Evolutionary conservation across 2,329 filamentous ascomycete genomes (phyloP), one percentile per base, ranked within the genome.

Genomic region (Lithohypha guttulata): DNA sequence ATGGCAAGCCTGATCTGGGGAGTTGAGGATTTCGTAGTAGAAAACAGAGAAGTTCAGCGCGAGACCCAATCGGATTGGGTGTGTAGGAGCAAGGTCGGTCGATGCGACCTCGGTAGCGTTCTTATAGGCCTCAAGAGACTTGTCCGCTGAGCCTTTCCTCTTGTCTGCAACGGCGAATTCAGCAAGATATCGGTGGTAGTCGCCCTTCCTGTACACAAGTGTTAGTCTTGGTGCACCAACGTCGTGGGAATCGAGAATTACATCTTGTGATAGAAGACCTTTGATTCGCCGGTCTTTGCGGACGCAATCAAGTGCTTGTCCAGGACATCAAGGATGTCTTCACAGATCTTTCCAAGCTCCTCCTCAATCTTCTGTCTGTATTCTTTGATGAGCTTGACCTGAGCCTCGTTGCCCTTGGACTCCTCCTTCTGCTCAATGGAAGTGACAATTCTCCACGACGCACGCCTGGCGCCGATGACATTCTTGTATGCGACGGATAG

Each of bases 251-350:
- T 34, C 4, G 29, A 32, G 44, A 61, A 76, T 54, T 66, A 93
- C 86, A 96, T 96, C 81, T 96, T 96, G 82, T 96, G 87, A 73
- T 95, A 95, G 73, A 96, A 96, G 57, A 96, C 89, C 79, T 95
- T 95, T 58, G 86, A 94, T 75, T 96, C 89, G 68, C 87, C 89
- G 59, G 79, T 85, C 74, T 91, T 81, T 55, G 89, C 89, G 56
- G 84, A 91, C 56, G 85, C 84, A 58, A 96, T 95, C 59, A 96
- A 74, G 71, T 89, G 83, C 69, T 89, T 69, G 70, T 95, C 86
- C 43, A 96, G 78, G 56, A 94, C 87, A 56, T 93, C 83, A 50
- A 96, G 81, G 61, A 96, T 91, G 61, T 96, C 89, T 63, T 94
- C 82, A 71, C 89, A 95, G 72, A 96, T 91, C 75, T 93, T 91